A percentile compares a stretch with the other conserved stretches of the same genome.
Evolutionary conservation across 2,329 filamentous ascomycete genomes (phyloP).

Genomic region (Verticillium alfalfae): DNA sequence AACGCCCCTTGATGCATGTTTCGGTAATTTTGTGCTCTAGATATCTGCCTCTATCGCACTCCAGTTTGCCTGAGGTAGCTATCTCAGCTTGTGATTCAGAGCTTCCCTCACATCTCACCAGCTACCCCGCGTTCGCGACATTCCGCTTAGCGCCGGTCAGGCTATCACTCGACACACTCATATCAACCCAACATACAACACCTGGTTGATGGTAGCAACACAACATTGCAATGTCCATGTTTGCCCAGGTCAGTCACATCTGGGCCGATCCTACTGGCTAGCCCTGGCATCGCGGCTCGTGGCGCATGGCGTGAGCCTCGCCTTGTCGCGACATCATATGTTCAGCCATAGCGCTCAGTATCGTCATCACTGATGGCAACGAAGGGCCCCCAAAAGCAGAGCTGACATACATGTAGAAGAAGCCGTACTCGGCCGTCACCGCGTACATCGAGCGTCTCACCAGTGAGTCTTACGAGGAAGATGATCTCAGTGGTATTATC

Average conservation of each 20-base stretch:
- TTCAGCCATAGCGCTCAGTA: background rate
- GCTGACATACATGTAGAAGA: conserved; percentile 29
- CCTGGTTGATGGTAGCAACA: background rate
- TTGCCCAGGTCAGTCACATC: conserved; percentile 1
- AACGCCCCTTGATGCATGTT: background rate
- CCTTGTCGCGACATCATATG: background rate
- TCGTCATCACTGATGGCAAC: background rate
- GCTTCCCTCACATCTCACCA: background rate
- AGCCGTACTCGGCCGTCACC: conserved; percentile 89
- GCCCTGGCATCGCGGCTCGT: background rate
- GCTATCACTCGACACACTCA: background rate
- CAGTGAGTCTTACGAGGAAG: conserved; percentile 81
- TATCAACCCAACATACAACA: background rate
- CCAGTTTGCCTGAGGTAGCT: background rate
- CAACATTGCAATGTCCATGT: background rate
- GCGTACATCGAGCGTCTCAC: conserved; percentile 89
- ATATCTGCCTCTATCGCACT: too few relatives aligned
- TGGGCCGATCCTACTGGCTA: background rate
- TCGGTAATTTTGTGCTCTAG: background rate
- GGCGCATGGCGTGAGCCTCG: background rate
- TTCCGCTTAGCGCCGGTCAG: background rate
- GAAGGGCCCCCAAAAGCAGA: background rate
- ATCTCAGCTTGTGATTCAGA: background rate
- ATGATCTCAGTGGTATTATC: conserved; percentile 86
- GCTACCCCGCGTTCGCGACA: background rate